These are phyloP conservation scores for Populus tomentosa DNA, from an alignment of 441 rosid species.

Conservation along the genomic window DNA sequence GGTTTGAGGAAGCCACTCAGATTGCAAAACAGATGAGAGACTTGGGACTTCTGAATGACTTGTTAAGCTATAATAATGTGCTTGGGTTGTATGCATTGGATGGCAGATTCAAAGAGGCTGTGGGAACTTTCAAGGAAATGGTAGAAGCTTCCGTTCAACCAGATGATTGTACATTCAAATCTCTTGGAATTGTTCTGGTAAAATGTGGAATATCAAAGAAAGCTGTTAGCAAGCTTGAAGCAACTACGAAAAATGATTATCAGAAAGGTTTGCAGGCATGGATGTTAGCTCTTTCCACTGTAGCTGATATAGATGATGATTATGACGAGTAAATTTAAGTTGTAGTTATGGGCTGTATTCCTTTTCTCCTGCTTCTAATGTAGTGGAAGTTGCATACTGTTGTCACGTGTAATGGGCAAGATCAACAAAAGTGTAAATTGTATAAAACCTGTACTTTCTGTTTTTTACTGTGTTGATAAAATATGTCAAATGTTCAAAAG, in stretches of 20 bases:
- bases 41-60: constrained; percentile 41
- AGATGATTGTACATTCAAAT: constrained; percentile 57
- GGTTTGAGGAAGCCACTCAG: constrained; percentile 57
- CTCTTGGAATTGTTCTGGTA: constrained; percentile 51
- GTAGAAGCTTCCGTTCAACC: constrained; percentile 41
- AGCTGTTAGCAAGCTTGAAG: constrained; percentile 49
- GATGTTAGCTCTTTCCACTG: constrained; percentile 51
- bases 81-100: constrained; percentile 60
- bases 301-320: constrained; percentile 35
- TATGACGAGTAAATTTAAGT: neutral
- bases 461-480: neutral
- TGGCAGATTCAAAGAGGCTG: constrained; percentile 64
- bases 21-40: constrained; percentile 67
- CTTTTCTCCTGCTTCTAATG: neutral
- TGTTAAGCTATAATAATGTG: constrained; percentile 69
- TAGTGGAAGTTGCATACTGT: neutral
- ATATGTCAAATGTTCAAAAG: no score
- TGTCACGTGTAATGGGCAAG: neutral
- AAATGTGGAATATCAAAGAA: constrained; percentile 68
- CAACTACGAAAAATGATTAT: constrained; percentile 40
- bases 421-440: neutral
- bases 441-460: neutral
- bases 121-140: constrained; percentile 66
- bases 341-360: neutral
- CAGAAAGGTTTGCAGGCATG: constrained; percentile 46